Base-by-base conservation (phyloP, 1,284 basidiomycete genomes). In the Microbotryum lychnidis-dioicae region DNA sequence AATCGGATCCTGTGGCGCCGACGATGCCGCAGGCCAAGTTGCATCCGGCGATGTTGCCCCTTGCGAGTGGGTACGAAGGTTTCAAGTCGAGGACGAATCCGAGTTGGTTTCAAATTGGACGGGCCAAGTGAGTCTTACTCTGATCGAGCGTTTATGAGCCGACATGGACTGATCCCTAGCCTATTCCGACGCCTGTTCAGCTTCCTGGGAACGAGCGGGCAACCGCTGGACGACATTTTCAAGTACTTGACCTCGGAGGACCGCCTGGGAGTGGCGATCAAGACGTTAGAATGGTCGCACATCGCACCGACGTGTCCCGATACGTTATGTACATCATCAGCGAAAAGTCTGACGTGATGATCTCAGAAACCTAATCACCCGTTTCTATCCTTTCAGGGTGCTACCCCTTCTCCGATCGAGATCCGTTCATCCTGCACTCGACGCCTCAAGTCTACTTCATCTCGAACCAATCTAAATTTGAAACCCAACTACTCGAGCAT, bases 281-380 rank as follows among this genome's bases (percentile, higher is more conserved):
- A 86, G 54, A 93, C 91, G 18, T 79, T 99, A 14, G 83, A 82
- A 71, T 98, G 93, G 96, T 81, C 91, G 64, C 96, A 98, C 76
- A 83, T 97, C 70, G 94, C 96, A 12, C 96, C 96, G 0, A 98
- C 94, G 1, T 92, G 94, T 16, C 96, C 96, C 16, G 96, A 99
- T 76, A 99, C 96, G 1, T 81, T 99, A 2, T 97, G 81, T 80
- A 61, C 70, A 79, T 73, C 5, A 29, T 54, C 21, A 27, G 50
- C 37, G 47, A 8, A 42, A 33, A 16, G 20, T 14, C 56, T 50
- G 12, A 48, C 29, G 25, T 23, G 21, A 50, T 31, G 23, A 56
- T 21, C 58, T 56, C 18, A 16, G 37, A 42, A 42, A 16, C 14
- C 25, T 54, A n/a, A 21, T n/a, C 20, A 25, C 20, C 29, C 29